These are phyloP conservation scores for Dendrobium catenatum DNA, from an alignment of 106 monocot genomes.

Conservation along the genomic window DNA sequence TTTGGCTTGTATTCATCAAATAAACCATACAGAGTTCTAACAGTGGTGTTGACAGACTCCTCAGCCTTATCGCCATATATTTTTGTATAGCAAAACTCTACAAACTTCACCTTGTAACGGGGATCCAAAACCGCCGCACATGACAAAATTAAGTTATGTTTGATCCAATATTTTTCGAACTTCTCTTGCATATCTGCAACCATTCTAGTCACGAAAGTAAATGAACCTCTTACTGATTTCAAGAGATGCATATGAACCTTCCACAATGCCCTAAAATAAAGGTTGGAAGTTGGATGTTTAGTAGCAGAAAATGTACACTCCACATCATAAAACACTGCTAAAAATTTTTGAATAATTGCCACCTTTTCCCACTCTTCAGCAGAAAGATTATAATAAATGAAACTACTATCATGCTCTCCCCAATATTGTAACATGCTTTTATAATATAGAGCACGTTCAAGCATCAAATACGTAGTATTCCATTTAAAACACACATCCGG, in stretches of 20 bases:
- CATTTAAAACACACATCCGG: conserved; percentile 13
- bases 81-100: conserved; percentile 17
- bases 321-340: conserved; percentile 11
- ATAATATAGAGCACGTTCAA: conserved; percentile 7
- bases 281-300: conserved; percentile 10
- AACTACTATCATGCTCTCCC: conserved; percentile 6
- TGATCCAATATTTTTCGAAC: conserved; percentile 18
- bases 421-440: neutral
- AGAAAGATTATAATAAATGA: conserved; percentile 3
- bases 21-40: conserved; percentile 9
- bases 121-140: conserved; percentile 15
- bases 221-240: conserved; percentile 6
- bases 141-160: conserved; percentile 5
- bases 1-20: conserved; percentile 11
- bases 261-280: conserved; percentile 13
- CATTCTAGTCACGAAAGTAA: conserved; percentile 3
- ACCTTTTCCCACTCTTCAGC: conserved; percentile 9
- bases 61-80: conserved; percentile 9
- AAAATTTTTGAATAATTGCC: conserved; percentile 4
- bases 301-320: neutral
- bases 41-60: neutral
- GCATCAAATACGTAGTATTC: conserved; percentile 24
- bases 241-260: conserved; percentile 12
- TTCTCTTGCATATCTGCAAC: conserved; percentile 3
- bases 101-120: conserved; percentile 14